These are phyloP conservation scores for Globomyces pollinis-pini DNA, from an alignment of 192 early-diverging fungal genomes.

Conservation along the genomic window DNA sequence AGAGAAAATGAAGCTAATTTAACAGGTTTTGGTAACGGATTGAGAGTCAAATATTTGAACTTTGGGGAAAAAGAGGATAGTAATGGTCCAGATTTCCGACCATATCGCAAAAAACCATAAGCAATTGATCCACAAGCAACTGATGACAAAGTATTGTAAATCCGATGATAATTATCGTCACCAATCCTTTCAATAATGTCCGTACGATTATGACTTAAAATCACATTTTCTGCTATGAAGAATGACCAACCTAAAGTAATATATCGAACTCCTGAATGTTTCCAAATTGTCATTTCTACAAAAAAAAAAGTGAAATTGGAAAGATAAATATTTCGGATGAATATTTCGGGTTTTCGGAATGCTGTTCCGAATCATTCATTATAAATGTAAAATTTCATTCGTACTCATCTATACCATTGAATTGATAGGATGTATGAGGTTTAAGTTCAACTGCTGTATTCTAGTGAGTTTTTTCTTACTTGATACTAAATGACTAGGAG, in stretches of 20 bases:
- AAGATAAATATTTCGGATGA: too few species aligned
- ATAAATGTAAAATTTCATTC: too few species aligned
- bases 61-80: not conserved
- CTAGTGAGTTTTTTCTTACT: too few species aligned
- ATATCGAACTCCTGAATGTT: conserved; percentile 5
- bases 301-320: too few species aligned
- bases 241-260: conserved; percentile 20
- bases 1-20: not conserved
- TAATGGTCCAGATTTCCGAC: conserved; percentile 1
- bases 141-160: conserved; percentile 18
- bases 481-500: too few species aligned
- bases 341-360: too few species aligned
- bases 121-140: conserved; percentile 23
- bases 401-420: too few species aligned
- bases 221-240: conserved; percentile 27
- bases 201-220: conserved; percentile 22
- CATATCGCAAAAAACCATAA: conserved; percentile 19
- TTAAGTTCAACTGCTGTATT: too few species aligned
- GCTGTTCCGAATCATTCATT: too few species aligned
- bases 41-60: not conserved
- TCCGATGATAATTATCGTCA: conserved; percentile 12
- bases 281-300: conserved; percentile 1
- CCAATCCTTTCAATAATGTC: conserved; percentile 11
- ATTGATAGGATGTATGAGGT: too few species aligned
- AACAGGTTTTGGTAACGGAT: not conserved